Base-by-base conservation (phyloP, 1,139 yeast species). In the Candida sanyaensis region DNA sequence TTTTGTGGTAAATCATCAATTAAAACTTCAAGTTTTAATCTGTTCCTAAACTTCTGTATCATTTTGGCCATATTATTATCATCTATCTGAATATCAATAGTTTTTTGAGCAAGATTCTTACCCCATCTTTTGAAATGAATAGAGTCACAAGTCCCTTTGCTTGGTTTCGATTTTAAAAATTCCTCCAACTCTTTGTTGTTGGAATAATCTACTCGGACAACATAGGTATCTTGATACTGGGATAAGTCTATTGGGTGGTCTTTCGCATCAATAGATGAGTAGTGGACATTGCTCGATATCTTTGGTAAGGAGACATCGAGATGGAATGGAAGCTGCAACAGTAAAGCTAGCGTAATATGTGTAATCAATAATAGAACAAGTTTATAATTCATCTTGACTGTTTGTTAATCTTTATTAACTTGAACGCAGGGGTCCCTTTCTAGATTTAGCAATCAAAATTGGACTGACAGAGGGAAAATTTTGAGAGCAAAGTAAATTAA, bases 1-100 rank as follows among this genome's bases (percentile, higher is more conserved):
- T 73, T 66, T 55, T 80, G 83, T 1, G 86, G 71, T 50, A 86
- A 67, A 58, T 86, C 88, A 0, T 69, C 70, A 38, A 86, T 75
- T n/a, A 85, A 64, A 6, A 75, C 58, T 10, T 67, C 53, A 49
- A 65, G 72, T 4, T 61, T 44, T 37, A 68, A 42, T 10, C 50
- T 48, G 8, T 17, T 17, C n/a, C 60, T 62, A 46, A 60, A 62
- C 30, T 55, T 52, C 24, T 59, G 57, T 13, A 55, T 41, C 37
- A 75, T 54, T 33, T 59, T 54, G 8, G 45, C 49, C 44, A 70
- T 57, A 33, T 63, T 59, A 0, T 50, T 58, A 26, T 56, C 59
- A 43, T 55, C 53, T 5, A 73, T 58, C 53, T 75, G 77, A 13
- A 75, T 50, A 54, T 75, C 80, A 10, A 74, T 58, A 3, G 65